Percentiles rank a stretch among this genome's conserved stretches.
These are phyloP conservation scores for Tylopilus intermedius DNA, from an alignment of 768 basidiomycete genomes.

Conservation along the genomic window DNA sequence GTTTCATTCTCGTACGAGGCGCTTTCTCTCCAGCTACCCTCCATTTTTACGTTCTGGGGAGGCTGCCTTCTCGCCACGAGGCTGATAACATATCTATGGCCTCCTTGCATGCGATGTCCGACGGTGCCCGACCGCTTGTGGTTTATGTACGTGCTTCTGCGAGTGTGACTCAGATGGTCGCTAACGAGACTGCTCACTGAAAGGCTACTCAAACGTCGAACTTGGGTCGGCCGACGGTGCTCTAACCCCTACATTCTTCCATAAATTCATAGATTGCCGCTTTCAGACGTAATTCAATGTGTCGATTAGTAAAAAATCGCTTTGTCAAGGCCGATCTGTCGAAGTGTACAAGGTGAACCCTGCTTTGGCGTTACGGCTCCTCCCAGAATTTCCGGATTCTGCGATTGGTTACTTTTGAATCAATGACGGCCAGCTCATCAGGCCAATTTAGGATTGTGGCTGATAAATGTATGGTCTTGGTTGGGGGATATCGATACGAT, in stretches of 20 bases:
- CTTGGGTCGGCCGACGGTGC: not conserved
- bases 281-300: too few relatives aligned
- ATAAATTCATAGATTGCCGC: not conserved
- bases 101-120: not conserved
- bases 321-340: too few relatives aligned
- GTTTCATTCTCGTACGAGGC: constrained; percentile 8
- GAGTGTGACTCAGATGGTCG: not conserved
- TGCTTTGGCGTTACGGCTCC: too few relatives aligned
- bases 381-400: too few relatives aligned
- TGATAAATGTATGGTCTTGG: too few relatives aligned
- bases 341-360: too few relatives aligned
- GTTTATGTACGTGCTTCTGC: constrained; percentile 10
- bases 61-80: constrained; percentile 1
- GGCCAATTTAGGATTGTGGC: too few relatives aligned
- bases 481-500: too few relatives aligned
- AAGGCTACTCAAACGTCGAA: not conserved
- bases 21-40: not conserved
- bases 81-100: constrained; percentile 4
- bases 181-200: not conserved
- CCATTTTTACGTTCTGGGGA: not conserved
- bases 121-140: not conserved
- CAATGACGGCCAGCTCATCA: too few relatives aligned
- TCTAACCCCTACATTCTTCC: too few relatives aligned
- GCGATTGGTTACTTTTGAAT: too few relatives aligned
- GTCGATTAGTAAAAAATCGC: too few relatives aligned